Evolutionary conservation across 805 yeast species (phyloP).

Genomic region (Candida vartiovaarae): DNA sequence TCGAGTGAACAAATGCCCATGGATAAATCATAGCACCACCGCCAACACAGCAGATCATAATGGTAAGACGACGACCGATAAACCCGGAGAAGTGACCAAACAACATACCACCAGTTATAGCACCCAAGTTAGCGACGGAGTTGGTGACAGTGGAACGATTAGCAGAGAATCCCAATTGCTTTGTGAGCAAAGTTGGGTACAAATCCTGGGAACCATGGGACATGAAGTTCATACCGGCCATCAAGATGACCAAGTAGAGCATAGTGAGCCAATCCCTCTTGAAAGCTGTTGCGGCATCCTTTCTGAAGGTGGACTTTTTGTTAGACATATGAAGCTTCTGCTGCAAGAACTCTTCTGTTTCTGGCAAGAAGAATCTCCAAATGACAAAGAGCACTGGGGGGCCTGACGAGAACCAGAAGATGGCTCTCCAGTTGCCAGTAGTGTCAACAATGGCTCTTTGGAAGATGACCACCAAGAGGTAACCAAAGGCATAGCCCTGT

Average conservation of each 20-base stretch:
- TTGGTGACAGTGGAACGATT: constrained; percentile 48
- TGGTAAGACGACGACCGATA: constrained; percentile 47
- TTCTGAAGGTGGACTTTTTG: constrained; percentile 27
- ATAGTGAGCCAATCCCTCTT: constrained; percentile 52
- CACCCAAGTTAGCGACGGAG: constrained; percentile 53
- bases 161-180: constrained; percentile 35
- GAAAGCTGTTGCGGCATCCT: constrained; percentile 27
- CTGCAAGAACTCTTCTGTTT: constrained; percentile 44
- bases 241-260: constrained; percentile 47
- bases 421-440: constrained; percentile 51
- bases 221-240: constrained; percentile 59
- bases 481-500: constrained; percentile 75
- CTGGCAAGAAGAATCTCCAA: constrained; percentile 40
- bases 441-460: constrained; percentile 55
- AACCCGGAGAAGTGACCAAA: constrained; percentile 51
- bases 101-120: constrained; percentile 46
- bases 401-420: constrained; percentile 68
- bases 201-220: constrained; percentile 61
- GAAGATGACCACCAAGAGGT: constrained; percentile 56
- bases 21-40: constrained; percentile 63
- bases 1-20: constrained; percentile 44
- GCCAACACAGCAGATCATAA: constrained; percentile 42
- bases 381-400: constrained; percentile 34
- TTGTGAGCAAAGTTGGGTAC: constrained; percentile 46
- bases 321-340: constrained; percentile 31